Conservation (phyloP, 352 stramenopile species). For the Phytophthora citricola region DNA sequence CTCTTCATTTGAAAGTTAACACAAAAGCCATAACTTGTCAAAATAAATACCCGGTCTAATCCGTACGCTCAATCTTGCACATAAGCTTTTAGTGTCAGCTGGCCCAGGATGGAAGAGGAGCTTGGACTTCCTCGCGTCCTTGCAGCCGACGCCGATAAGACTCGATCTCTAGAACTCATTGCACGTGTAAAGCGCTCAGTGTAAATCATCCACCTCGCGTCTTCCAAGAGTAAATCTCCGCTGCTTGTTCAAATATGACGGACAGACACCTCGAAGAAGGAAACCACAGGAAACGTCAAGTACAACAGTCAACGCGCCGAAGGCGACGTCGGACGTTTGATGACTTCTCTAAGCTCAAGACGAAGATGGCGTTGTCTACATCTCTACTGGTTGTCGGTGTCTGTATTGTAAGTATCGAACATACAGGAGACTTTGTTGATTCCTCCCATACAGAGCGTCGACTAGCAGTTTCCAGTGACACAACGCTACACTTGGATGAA, state of each 20-base stretch:
- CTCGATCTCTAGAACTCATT: slow-evolving; percentile 8
- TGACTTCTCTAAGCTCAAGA: slow-evolving; percentile 8
- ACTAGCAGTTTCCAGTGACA: slow-evolving; percentile 8
- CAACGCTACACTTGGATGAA: slow-evolving; percentile 44
- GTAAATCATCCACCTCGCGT: background rate
- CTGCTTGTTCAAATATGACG: no score
- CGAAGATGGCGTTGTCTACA: slow-evolving; percentile 7
- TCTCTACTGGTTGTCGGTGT: slow-evolving; percentile 9
- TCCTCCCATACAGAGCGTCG: slow-evolving; percentile 13
- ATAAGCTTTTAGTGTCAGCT: background rate
- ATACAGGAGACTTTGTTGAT: slow-evolving; percentile 22
- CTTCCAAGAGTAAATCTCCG: no score
- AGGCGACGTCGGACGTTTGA: slow-evolving; percentile 1
- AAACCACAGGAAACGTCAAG: background rate
- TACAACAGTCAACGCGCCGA: background rate
- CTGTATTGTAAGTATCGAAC: background rate
- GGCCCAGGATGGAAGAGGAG: slow-evolving; percentile 25
- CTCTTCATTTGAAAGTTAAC: background rate
- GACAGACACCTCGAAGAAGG: slow-evolving; percentile 13
- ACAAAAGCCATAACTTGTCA: background rate
- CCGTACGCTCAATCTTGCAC: background rate
- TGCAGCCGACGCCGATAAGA: slow-evolving; percentile 25
- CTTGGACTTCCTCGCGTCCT: slow-evolving; percentile 10
- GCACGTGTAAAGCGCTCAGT: background rate
- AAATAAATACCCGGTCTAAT: background rate